These are phyloP conservation scores for Aspergillus amoenus DNA, from an alignment of 2,329 filamentous ascomycete genomes.

Conservation along the genomic window DNA sequence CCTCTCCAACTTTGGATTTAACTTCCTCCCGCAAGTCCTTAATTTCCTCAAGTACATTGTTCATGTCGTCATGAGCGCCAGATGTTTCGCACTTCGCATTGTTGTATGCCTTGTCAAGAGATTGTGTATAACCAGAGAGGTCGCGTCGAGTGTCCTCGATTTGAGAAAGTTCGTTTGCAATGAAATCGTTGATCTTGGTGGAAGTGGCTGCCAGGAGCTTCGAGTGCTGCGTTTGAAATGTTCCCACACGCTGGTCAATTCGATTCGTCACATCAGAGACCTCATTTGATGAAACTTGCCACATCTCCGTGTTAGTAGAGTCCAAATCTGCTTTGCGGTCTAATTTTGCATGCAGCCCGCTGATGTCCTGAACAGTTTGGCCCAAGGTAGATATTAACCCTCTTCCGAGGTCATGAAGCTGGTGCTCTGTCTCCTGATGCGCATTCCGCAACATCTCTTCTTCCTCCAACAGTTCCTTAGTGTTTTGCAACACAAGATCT, in stretches of 20 bases:
- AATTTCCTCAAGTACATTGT: constrained; percentile 87
- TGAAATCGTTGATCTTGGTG: constrained; percentile 71
- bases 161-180: constrained; percentile 70
- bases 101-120: constrained; percentile 66
- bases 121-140: constrained; percentile 66
- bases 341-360: constrained; percentile 81
- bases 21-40: constrained; percentile 85
- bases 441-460: constrained; percentile 79
- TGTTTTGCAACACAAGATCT: constrained; percentile 76
- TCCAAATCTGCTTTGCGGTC: constrained; percentile 83
- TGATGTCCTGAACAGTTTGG: constrained; percentile 76
- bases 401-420: constrained; percentile 70
- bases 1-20: constrained; percentile 80
- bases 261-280: constrained; percentile 74
- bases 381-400: constrained; percentile 76
- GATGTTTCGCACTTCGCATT: constrained; percentile 57
- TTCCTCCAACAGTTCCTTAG: constrained; percentile 72
- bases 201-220: constrained; percentile 68
- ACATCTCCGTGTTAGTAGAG: constrained; percentile 71
- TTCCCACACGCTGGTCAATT: constrained; percentile 72
- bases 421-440: constrained; percentile 79
- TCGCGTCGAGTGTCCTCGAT: constrained; percentile 69
- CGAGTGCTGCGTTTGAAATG: constrained; percentile 72
- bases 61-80: constrained; percentile 77
- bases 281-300: constrained; percentile 72